Percentiles rank a stretch among this genome's conserved stretches.
Evolutionary conservation across 345 rosid genomes (phyloP).

Genomic region (Heritiera littoralis): DNA sequence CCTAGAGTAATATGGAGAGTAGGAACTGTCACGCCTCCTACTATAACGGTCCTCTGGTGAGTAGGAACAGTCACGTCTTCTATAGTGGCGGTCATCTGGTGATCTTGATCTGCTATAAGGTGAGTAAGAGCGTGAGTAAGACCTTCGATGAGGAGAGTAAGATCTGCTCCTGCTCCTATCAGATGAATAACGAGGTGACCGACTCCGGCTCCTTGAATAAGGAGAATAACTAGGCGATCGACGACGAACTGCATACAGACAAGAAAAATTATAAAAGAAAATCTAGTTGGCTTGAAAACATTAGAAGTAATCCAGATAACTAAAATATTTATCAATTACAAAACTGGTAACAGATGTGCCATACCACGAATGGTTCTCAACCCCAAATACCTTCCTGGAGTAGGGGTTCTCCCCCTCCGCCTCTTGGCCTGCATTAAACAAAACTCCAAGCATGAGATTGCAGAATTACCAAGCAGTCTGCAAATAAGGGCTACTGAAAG

Average conservation of each 20-base stretch:
- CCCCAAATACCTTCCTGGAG: slow-evolving; percentile 94
- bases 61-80: slow-evolving; percentile 41
- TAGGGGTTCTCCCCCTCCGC: slow-evolving; percentile 86
- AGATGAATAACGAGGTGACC: slow-evolving; percentile 54
- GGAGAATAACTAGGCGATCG: slow-evolving; percentile 56
- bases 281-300: not conserved
- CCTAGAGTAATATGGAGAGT: slow-evolving; percentile 30
- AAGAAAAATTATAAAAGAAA: not conserved
- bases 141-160: slow-evolving; percentile 48
- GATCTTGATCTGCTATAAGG: slow-evolving; percentile 38
- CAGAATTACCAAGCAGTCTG: not conserved
- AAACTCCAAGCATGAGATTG: slow-evolving; percentile 18
- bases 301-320: not conserved
- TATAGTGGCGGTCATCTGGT: slow-evolving; percentile 27
- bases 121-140: slow-evolving; percentile 42
- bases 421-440: slow-evolving; percentile 65
- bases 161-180: slow-evolving; percentile 65
- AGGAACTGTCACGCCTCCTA: slow-evolving; percentile 17
- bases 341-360: not conserved
- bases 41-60: slow-evolving; percentile 36
- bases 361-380: slow-evolving; percentile 63
- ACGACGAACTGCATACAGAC: slow-evolving; percentile 37
- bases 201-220: slow-evolving; percentile 29
- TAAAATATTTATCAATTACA: not conserved
- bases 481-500: not conserved